phyloP scores from a whole-genome alignment of 2,329 filamentous ascomycete species.

The Metarhizium robertsii region DNA sequence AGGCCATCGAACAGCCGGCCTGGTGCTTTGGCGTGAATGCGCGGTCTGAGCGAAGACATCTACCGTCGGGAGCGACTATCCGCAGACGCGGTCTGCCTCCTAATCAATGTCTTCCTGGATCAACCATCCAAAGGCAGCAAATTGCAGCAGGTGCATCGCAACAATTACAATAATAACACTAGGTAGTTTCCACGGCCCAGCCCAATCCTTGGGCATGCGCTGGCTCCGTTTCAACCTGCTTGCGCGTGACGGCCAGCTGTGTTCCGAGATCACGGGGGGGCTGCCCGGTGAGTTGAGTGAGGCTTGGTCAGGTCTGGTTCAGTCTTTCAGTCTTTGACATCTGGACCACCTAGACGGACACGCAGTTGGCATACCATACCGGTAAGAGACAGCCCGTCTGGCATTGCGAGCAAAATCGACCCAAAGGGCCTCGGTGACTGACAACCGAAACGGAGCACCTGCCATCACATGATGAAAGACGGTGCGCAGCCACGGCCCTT shows the following conservation, averaged over 20 bases:
- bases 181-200: too few species aligned
- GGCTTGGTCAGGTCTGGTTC: background rate
- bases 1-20: background rate
- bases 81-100: background rate
- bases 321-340: too few species aligned
- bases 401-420: background rate
- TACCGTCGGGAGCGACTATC: background rate
- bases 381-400: background rate
- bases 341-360: too few species aligned
- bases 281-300: background rate
- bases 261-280: constrained; percentile 3
- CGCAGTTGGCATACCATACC: too few species aligned
- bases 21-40: background rate
- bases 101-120: background rate
- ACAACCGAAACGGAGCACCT: constrained; percentile 1
- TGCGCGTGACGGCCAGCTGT: constrained; percentile 6
- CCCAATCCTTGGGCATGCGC: too few species aligned
- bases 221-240: background rate
- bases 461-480: constrained; percentile 5
- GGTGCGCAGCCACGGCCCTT: background rate
- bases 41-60: constrained; percentile 2
- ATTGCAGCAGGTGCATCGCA: background rate
- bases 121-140: background rate
- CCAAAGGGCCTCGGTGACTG: background rate
- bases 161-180: too few species aligned